Evolutionary conservation across 805 yeast genomes (phyloP).

Genomic region (Hemisphaericaspora nanyangensis): DNA sequence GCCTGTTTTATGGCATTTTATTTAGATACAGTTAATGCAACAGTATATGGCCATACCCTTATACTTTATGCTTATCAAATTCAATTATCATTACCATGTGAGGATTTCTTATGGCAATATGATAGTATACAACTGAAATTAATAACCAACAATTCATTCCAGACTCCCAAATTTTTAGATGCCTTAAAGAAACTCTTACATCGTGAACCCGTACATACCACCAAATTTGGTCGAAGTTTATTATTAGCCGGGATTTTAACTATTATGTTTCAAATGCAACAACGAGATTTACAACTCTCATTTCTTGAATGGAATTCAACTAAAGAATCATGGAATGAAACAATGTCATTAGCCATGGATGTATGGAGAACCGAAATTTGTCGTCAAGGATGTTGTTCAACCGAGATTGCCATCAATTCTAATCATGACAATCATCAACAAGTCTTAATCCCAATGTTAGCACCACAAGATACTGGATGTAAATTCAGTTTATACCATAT

Average conservation of each 20-base stretch:
- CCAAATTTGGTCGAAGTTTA: slow-evolving; percentile 20
- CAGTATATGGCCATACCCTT: slow-evolving; percentile 29
- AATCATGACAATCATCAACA: slow-evolving; percentile 6
- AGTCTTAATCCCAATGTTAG: slow-evolving; percentile 18
- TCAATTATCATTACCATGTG: slow-evolving; percentile 25
- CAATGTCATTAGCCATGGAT: slow-evolving; percentile 25
- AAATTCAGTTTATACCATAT: slow-evolving; percentile 24
- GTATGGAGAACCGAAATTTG: slow-evolving; percentile 26
- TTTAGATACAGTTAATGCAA: slow-evolving; percentile 33
- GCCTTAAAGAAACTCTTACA: slow-evolving; percentile 21
- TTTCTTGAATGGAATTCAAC: slow-evolving; percentile 21
- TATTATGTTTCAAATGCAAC: slow-evolving; percentile 24
- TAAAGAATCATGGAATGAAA: slow-evolving; percentile 24
- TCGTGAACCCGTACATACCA: slow-evolving; percentile 16
- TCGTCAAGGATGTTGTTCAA: slow-evolving; percentile 16
- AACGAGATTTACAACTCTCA: slow-evolving; percentile 22
- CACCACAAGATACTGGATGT: slow-evolving; percentile 19
- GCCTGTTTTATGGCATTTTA: slow-evolving; percentile 33
- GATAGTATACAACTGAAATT: slow-evolving; percentile 13
- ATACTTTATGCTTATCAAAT: slow-evolving; percentile 25
- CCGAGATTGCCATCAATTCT: slow-evolving; percentile 12
- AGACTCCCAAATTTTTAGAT: slow-evolving; percentile 21
- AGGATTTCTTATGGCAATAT: slow-evolving; percentile 26
- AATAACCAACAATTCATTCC: slow-evolving; percentile 10
- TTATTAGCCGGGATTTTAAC: slow-evolving; percentile 20